Evolutionary conservation across 331 rosid species (phyloP).

Genomic region (Acacia concinna): DNA sequence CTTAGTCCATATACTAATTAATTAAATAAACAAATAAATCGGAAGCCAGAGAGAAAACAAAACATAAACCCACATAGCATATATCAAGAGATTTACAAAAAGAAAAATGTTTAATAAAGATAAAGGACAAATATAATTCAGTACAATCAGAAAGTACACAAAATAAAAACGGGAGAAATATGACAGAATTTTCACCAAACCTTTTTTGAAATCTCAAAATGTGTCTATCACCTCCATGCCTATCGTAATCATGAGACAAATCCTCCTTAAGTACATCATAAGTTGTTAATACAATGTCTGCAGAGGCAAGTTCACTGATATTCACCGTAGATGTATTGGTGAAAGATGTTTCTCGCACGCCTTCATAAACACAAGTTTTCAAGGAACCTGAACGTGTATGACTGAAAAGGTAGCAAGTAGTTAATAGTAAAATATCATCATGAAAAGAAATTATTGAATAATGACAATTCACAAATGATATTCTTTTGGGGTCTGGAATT

Average conservation of each 20-base stretch:
- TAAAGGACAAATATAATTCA: background rate
- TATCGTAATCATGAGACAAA: slow-evolving; percentile 87
- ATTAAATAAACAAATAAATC: background rate
- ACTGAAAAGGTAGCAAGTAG: slow-evolving; percentile 46
- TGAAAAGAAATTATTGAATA: slow-evolving; percentile 9
- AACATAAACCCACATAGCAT: background rate
- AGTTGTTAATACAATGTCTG: slow-evolving; percentile 87
- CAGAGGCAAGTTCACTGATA: slow-evolving; percentile 63
- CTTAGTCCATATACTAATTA: background rate
- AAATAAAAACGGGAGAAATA: slow-evolving; percentile 14
- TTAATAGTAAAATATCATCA: slow-evolving; percentile 21
- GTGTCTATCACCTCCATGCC: slow-evolving; percentile 91
- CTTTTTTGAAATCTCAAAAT: slow-evolving; percentile 90
- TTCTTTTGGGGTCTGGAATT: background rate
- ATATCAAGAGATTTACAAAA: background rate
- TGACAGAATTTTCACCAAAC: slow-evolving; percentile 42
- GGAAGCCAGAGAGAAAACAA: background rate
- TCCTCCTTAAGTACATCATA: slow-evolving; percentile 94
- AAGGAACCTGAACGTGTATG: slow-evolving; percentile 83
- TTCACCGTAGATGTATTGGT: slow-evolving; percentile 54
- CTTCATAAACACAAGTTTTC: slow-evolving; percentile 79
- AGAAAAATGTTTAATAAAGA: background rate
- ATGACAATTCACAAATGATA: slow-evolving; percentile 17
- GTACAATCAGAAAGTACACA: slow-evolving; percentile 17
- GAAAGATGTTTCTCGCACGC: slow-evolving; percentile 69